These are phyloP conservation scores for Penstemon newberryi DNA, from an alignment of 257 asterid genomes.

Conservation along the genomic window DNA sequence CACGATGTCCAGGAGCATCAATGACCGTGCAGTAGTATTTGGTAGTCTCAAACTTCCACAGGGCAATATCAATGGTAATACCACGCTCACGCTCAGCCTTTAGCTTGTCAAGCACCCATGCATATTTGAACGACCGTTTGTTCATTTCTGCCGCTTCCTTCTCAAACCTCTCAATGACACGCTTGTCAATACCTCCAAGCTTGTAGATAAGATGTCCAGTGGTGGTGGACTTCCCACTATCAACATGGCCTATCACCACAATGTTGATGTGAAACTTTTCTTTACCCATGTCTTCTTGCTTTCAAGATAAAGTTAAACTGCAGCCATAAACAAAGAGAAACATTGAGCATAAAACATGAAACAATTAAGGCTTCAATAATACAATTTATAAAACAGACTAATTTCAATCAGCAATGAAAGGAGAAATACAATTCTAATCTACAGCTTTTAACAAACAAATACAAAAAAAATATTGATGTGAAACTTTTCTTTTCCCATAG, in stretches of 20 bases:
- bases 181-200: conserved; percentile 63
- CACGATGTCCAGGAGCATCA: conserved; percentile 94
- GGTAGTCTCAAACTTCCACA: conserved; percentile 91
- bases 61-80: conserved; percentile 80
- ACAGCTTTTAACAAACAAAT: too few relatives aligned
- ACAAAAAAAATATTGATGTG: too few relatives aligned
- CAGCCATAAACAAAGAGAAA: neutral
- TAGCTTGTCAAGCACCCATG: conserved; percentile 94
- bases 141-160: conserved; percentile 89
- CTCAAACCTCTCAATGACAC: conserved; percentile 61
- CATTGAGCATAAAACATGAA: too few relatives aligned
- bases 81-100: conserved; percentile 95
- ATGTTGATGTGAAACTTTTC: conserved; percentile 53
- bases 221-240: conserved; percentile 57
- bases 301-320: neutral
- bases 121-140: conserved; percentile 79
- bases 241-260: conserved; percentile 59
- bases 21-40: conserved; percentile 87
- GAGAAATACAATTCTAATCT: too few relatives aligned
- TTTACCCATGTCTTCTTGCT: conserved; percentile 38
- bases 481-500: too few relatives aligned
- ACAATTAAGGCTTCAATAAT: too few relatives aligned
- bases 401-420: too few relatives aligned
- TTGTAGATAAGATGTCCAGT: conserved; percentile 57
- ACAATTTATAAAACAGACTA: too few relatives aligned